Base-by-base conservation (phyloP, 345 rosid genomes). In the Microthlaspi erraticum region DNA sequence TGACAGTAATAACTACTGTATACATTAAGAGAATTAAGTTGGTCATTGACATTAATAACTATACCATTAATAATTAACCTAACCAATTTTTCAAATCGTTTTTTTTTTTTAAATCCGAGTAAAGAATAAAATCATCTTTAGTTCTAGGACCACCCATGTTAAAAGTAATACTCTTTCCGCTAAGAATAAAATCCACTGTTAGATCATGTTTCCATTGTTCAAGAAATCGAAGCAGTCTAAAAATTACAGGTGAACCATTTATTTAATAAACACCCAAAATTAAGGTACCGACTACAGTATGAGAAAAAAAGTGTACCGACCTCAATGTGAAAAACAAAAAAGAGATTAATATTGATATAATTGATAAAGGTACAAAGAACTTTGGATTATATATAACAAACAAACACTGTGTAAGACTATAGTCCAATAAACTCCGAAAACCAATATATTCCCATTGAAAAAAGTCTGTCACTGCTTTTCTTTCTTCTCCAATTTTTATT, bases 391-490 rank as follows among this genome's bases (percentile, higher is more conserved):
- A 11, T 38, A 51, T 52, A 31, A 10, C 53, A 61, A 44, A 61
- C 52, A 42, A 42, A 60, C 38, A 17, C 34, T 57, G 62, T 57
- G 18, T 4, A 53, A 62, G 41, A 2, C 29, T 26, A 26, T 26
- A 10, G 65, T n/a, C 56, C 70, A 53, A 56, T 2, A 36, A 23
- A 62, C 45, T 53, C 39, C 76, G 45, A 29, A 26, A 54, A n/a
- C 58, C 76, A 72, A 72, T 37, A 45, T 72, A 72, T 72, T 64
- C 76, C 52, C 49, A 23, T 10, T 43, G 46, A 17, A 42, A 42
- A 61, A 72, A 53, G 55, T 42, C 62, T 42, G 48, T 52, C 32
- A 10, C 8, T 50, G 48, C 48, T n/a, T 43, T 53, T 39, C 12
- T 49, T 49, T n/a, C 16, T 43, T 62, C 14, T 50, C 18, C 38